Evolutionary conservation across 768 basidiomycete genomes (phyloP).

Genomic region (Tulasnella sp.): DNA sequence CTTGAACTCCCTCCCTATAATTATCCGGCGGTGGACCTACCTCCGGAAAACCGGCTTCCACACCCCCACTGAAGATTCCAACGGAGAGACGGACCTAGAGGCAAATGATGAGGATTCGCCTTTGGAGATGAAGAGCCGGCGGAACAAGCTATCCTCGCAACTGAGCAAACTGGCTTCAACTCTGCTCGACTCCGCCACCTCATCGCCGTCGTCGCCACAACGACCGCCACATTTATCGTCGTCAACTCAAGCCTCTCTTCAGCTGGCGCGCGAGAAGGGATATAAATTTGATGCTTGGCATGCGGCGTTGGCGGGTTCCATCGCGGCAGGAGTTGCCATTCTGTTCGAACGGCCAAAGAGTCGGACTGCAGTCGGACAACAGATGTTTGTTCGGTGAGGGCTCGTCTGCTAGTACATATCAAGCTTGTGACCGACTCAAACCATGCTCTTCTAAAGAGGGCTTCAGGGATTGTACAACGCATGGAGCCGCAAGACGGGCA

Average conservation of each 20-base stretch:
- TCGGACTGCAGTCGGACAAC: constrained; percentile 70
- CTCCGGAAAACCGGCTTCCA: constrained; percentile 35
- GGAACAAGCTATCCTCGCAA: background rate
- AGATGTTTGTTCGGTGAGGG: constrained; percentile 79
- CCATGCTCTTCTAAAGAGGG: constrained; percentile 50
- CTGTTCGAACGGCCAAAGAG: constrained; percentile 70
- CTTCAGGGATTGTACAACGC: constrained; percentile 87
- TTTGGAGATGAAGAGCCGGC: background rate
- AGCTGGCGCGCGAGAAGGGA: constrained; percentile 14
- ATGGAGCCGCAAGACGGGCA: constrained; percentile 60
- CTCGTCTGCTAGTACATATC: background rate
- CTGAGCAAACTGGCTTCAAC: background rate
- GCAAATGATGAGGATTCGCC: background rate
- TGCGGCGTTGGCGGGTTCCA: constrained; percentile 68
- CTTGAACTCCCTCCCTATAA: constrained; percentile 70
- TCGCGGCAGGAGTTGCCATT: constrained; percentile 62
- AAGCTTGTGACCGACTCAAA: background rate
- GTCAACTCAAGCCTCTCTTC: constrained; percentile 1
- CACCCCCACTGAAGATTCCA: constrained; percentile 1
- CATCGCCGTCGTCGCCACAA: background rate
- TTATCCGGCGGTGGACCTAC: constrained; percentile 41
- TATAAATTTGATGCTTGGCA: constrained; percentile 54
- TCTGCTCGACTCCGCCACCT: background rate
- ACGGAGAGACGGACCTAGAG: background rate
- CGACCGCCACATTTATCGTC: constrained; percentile 20